Conservation (phyloP, 768 basidiomycete genomes). For the Pleurotus pulmonarius region DNA sequence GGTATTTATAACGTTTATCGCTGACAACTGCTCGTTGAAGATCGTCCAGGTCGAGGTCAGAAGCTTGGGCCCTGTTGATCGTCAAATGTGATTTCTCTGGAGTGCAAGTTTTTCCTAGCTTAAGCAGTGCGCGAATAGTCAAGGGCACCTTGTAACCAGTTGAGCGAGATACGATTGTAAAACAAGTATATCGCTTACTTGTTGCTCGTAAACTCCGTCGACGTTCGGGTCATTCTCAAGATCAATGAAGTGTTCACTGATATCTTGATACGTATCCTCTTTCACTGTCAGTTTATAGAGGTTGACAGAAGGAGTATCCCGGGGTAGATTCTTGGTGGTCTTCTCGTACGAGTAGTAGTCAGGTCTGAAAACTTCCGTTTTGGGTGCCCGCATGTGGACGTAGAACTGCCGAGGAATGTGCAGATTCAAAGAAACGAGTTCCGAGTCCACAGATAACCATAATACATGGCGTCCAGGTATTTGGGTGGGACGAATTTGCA, state of each 20-base stretch:
- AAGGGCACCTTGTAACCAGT: constrained; percentile 64
- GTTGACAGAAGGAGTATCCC: constrained; percentile 71
- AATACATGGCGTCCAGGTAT: constrained; percentile 79
- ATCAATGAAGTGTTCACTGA: constrained; percentile 88
- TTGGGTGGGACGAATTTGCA: constrained; percentile 81
- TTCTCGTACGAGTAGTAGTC: constrained; percentile 70
- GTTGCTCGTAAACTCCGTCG: constrained; percentile 91
- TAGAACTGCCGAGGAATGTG: constrained; percentile 92
- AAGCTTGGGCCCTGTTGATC: constrained; percentile 76
- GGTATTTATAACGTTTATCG: constrained; percentile 63
- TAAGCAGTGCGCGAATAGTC: constrained; percentile 74
- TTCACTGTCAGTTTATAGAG: constrained; percentile 81
- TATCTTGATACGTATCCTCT: constrained; percentile 80
- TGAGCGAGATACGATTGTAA: background rate
- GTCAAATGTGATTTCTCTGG: constrained; percentile 64
- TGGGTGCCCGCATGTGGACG: constrained; percentile 76
- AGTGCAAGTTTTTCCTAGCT: constrained; percentile 79
- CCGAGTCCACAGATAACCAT: constrained; percentile 82
- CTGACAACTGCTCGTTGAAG: constrained; percentile 61
- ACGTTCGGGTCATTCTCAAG: constrained; percentile 92
- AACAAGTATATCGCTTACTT: constrained; percentile 44
- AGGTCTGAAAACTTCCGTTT: constrained; percentile 62
- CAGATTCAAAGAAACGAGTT: constrained; percentile 75
- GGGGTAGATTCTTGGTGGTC: constrained; percentile 74
- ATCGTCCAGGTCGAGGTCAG: constrained; percentile 81